Percentiles rank a stretch among this genome's conserved stretches.
These are phyloP conservation scores for Daldinia concentrica DNA, from an alignment of 495 filamentous ascomycete genomes.

Conservation along the genomic window DNA sequence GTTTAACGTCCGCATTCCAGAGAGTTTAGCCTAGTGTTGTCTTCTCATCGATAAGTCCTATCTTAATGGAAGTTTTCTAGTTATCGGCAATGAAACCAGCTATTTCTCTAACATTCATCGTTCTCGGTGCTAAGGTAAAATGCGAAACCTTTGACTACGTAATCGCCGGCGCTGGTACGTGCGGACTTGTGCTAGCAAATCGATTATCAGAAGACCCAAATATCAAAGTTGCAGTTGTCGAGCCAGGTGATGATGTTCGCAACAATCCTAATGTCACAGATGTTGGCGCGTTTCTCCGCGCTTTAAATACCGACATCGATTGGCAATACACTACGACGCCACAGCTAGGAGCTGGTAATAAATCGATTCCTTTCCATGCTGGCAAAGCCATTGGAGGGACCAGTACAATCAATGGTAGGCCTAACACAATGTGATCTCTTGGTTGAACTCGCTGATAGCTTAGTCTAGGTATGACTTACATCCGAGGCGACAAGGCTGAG, in stretches of 20 bases:
- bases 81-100: constrained; percentile 26
- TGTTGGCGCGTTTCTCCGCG: constrained; percentile 48
- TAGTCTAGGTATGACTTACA: constrained; percentile 58
- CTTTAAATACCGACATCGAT: constrained; percentile 59
- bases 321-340: constrained; percentile 60
- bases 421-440: background rate
- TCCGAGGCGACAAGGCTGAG: constrained; percentile 63
- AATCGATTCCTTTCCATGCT: constrained; percentile 50
- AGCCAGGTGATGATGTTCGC: constrained; percentile 61
- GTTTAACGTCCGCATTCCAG: background rate
- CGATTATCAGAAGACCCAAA: constrained; percentile 60
- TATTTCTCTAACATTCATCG: constrained; percentile 13
- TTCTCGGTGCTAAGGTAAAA: constrained; percentile 6
- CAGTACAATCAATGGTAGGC: constrained; percentile 62
- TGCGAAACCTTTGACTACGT: constrained; percentile 56
- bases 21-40: background rate
- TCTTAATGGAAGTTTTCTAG: constrained; percentile 9
- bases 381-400: constrained; percentile 65
- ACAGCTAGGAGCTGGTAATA: constrained; percentile 54
- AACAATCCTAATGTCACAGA: constrained; percentile 62
- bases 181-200: constrained; percentile 63
- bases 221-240: constrained; percentile 60
- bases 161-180: constrained; percentile 63
- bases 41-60: background rate
- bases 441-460: background rate